These are phyloP conservation scores for Cardamine occulta DNA, from an alignment of 345 rosid species.

Conservation along the genomic window DNA sequence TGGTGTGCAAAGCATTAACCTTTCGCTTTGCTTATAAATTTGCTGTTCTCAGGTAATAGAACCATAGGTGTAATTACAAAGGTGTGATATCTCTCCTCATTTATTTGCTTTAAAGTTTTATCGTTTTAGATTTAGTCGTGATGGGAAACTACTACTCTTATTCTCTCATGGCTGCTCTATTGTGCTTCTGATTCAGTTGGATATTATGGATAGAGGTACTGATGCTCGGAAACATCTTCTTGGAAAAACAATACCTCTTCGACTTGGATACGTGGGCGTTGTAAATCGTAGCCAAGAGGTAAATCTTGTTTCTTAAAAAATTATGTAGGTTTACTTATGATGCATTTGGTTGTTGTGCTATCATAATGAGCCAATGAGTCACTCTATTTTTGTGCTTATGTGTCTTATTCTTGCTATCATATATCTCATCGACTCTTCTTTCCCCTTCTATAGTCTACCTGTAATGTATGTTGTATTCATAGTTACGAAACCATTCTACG, in stretches of 20 bases:
- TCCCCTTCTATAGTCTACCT: background rate
- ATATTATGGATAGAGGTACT: slow-evolving; percentile 99
- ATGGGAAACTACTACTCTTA: background rate
- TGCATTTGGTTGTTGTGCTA: background rate
- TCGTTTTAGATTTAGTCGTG: slow-evolving; percentile 7
- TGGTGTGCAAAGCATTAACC: background rate
- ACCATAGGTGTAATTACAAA: slow-evolving; percentile 93
- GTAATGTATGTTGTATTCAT: background rate
- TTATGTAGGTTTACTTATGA: background rate
- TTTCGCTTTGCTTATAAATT: slow-evolving; percentile 7
- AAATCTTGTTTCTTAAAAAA: slow-evolving; percentile 8
- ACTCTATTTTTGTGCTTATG: background rate
- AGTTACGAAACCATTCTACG: background rate
- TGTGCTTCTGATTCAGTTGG: slow-evolving; percentile 62
- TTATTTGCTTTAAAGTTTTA: background rate
- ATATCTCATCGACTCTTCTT: background rate
- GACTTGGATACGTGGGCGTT: slow-evolving; percentile 95
- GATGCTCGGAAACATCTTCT: slow-evolving; percentile 88
- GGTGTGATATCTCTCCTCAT: slow-evolving; percentile 48
- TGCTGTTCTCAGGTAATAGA: slow-evolving; percentile 62
- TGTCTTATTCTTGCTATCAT: background rate
- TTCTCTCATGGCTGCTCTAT: slow-evolving; percentile 35
- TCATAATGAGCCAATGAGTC: background rate
- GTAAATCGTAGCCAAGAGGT: slow-evolving; percentile 98
- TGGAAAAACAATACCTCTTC: slow-evolving; percentile 88